Base-by-base conservation (phyloP, 176 grass and related monocot genomes). In the Tillandsia fasciculata region DNA sequence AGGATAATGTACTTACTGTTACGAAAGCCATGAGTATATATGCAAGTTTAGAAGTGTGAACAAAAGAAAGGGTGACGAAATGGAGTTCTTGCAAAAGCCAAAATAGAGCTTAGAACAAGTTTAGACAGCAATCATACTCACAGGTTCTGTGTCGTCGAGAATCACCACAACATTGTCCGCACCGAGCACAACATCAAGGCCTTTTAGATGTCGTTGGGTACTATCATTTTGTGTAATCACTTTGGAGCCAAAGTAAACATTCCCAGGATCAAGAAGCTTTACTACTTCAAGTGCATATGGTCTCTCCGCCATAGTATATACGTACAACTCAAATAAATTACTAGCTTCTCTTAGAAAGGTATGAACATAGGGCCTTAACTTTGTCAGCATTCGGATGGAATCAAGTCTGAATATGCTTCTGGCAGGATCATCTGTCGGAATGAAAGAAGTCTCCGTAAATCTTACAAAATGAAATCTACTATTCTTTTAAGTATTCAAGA, bases 241-340 rank as follows among this genome's bases (percentile, higher is more conserved):
- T 72, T 97, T 97, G 12, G 82, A 90, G 70, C 69, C 20, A 70
- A 97, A 97, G 76, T 97, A 97, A 24, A 85, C 72, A 72, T 90
- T 83, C 57, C 18, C 72, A 77, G 93, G 93, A 75, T 97, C 93
- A 57, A 92, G 86, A 74, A 97, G 79, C 72, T 97, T 97, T 9
- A 78, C 93, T 74, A 97, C 92, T 78, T 97, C 86, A 64, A 87
- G 72, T 68, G 93, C 93, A 81, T 97, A 97, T 47, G 86, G 56
- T 71, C 86, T 83, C 65, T 90, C 89, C 50, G 85, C 93, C 93
- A 97, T 97, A 69, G 89, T 92, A 58, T 97, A 97, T 74, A 97
- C 85, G 71, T 92, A 93, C 86, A 97, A 77, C 53, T 97, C 89
- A 79, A 93, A 97, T 70, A 97, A 72, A 71, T 63, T 74, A n/a